A percentile compares a stretch with the other conserved stretches of the same genome.
Evolutionary conservation across 73 alveolate species (phyloP).

Genomic region (Urostyla sp.): DNA sequence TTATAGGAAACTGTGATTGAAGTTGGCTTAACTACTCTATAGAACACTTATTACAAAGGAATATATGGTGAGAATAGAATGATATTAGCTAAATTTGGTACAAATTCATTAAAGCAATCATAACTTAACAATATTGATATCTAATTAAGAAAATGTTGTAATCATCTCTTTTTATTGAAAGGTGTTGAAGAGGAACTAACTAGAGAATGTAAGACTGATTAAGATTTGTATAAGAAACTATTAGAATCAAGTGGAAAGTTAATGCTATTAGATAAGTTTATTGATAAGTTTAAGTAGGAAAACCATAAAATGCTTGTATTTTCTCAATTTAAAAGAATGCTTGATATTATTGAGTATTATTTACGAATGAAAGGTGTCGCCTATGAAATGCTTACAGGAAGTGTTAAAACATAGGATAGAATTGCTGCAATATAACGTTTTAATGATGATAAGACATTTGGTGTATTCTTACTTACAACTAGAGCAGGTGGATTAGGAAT

Average conservation of each 20-base stretch:
- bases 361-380: constrained; percentile 79
- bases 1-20: constrained; percentile 94
- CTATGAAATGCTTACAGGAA: constrained; percentile 95
- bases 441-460: constrained; percentile 90
- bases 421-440: constrained; percentile 92
- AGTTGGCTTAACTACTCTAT: constrained; percentile 88
- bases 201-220: constrained; percentile 69
- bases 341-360: constrained; percentile 90
- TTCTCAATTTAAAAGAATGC: constrained; percentile 97
- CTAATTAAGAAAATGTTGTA: constrained; percentile 96
- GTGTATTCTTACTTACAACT: constrained; percentile 95
- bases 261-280: constrained; percentile 86
- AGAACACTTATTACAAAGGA: constrained; percentile 89
- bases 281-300: constrained; percentile 75
- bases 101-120: constrained; percentile 70
- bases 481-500: constrained; percentile 99
- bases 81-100: constrained; percentile 82
- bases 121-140: constrained; percentile 86
- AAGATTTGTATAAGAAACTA: constrained; percentile 70
- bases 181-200: constrained; percentile 89
- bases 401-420: constrained; percentile 94
- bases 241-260: constrained; percentile 91
- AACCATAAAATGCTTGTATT: constrained; percentile 94
- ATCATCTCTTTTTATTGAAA: constrained; percentile 91
- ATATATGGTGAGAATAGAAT: constrained; percentile 86